Base-by-base conservation (phyloP, 75 land plant genomes). In the Picea glauca region DNA sequence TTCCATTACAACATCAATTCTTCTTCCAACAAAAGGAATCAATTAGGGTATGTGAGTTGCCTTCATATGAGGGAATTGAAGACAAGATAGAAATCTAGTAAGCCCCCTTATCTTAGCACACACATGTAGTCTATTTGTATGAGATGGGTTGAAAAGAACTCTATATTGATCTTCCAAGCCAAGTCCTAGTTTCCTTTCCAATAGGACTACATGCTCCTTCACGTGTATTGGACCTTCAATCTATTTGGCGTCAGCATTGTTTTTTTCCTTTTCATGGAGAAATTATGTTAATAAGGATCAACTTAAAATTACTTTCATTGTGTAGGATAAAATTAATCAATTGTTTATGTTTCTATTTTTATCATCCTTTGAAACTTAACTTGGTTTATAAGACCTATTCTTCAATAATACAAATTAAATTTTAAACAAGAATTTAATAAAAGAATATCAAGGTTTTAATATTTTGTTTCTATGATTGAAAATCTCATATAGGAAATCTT, bases 31-130 rank as follows among this genome's bases (percentile, higher is more conserved):
- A 58, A 77, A 81, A 13, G 86, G 84, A 31, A 85, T 67, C 57
- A 81, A 33, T 26, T 62, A 60, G n/a, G 80, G 77, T 21, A 85
- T 67, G 62, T 85, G 77, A 14, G 66, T 62, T 32, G 86, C 86
- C 64, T 85, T 85, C 84, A 85, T 72, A 31, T 75, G 35, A 18
- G 81, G 79, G 32, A 79, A 21, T 40, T 85, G 79, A 58, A 85
- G 81, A 64, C 81, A 85, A 60, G 43, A 64, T 13, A 85, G 84
- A 15, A 85, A 83, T 63, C 81, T 85, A 2, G 80, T 67, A 21
- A 85, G 20, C 7, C 84, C 80, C 65, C 73, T 66, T 58, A 33
- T 58, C 56, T 85, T 84, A 6, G 86, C 86, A 81, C 84, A 78
- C 14, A 31, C 21, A 50, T 74, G 40, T 20, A 85, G 80, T 57